A percentile compares a stretch with the other conserved stretches of the same genome.
These are phyloP conservation scores for Ceratobasidium sp. DNA, from an alignment of 1,284 basidiomycete genomes.

Conservation along the genomic window DNA sequence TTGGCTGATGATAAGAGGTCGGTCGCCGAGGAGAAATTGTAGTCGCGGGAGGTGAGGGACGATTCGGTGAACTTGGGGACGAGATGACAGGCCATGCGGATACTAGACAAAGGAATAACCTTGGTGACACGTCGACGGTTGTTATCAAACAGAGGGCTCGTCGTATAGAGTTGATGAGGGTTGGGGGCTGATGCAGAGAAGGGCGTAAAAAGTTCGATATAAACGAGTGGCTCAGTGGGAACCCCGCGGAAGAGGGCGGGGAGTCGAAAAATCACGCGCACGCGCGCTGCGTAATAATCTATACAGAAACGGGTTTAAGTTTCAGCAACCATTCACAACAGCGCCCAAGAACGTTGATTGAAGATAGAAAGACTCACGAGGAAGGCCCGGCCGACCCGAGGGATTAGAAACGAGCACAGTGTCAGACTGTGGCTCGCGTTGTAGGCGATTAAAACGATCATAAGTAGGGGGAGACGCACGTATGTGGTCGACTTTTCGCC, in stretches of 20 bases:
- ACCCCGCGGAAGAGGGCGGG: neutral
- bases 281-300: neutral
- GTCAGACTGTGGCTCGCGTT: neutral
- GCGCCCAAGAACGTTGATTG: no score
- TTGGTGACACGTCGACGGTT: neutral
- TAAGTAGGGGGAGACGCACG: neutral
- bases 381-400: neutral
- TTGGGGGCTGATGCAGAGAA: neutral
- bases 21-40: neutral
- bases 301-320: neutral
- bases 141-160: neutral
- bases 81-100: neutral
- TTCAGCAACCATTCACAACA: neutral
- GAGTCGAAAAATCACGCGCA: neutral
- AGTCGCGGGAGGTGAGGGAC: neutral
- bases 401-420: neutral
- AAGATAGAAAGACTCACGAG: neutral
- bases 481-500: neutral
- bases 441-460: neutral
- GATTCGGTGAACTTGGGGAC: neutral
- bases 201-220: neutral
- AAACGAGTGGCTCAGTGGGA: neutral
- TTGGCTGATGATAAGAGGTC: neutral
- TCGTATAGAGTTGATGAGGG: neutral
- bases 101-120: neutral